Evolutionary conservation across 1,139 yeast genomes (phyloP).

Genomic region (Suhomyces bolitotheri): DNA sequence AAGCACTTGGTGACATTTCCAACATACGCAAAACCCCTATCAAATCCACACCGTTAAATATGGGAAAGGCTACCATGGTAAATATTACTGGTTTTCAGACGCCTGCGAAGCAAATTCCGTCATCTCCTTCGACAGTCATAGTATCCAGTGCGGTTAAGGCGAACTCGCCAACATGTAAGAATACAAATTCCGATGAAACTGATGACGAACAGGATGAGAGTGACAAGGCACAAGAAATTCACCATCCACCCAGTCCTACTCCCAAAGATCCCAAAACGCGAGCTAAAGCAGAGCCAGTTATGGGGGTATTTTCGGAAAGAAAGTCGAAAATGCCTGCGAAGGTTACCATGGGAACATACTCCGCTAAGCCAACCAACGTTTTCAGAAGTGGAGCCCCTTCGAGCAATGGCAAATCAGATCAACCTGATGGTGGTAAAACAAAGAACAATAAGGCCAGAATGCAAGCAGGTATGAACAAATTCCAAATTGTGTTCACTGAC

Average conservation of each 20-base stretch:
- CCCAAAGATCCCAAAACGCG: constrained; percentile 30
- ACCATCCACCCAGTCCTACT: constrained; percentile 43
- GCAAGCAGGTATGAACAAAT: constrained; percentile 50
- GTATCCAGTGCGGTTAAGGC: constrained; percentile 19
- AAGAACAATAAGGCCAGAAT: constrained; percentile 30
- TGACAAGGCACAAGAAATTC: constrained; percentile 6
- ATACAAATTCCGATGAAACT: constrained; percentile 6
- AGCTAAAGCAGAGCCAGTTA: constrained; percentile 33
- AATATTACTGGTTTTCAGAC: constrained; percentile 16
- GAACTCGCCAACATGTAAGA: constrained; percentile 5
- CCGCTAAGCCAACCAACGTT: constrained; percentile 6
- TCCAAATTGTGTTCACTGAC: constrained; percentile 55
- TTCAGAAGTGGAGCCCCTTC: constrained; percentile 11
- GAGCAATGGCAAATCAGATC: constrained; percentile 21
- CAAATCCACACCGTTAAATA: constrained; percentile 10
- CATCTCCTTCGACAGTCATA: constrained; percentile 29
- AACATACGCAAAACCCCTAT: constrained; percentile 23
- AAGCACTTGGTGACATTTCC: constrained; percentile 28
- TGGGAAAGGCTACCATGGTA: constrained; percentile 8
- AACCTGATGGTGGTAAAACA: constrained; percentile 4
- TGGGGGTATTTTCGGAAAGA: constrained; percentile 47
- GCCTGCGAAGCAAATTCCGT: constrained; percentile 23
- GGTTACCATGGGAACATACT: constrained; percentile 4
- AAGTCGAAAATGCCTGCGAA: constrained; percentile 12
- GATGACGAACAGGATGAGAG: constrained; percentile 8